phyloP scores from a whole-genome alignment of 2,329 filamentous ascomycete genomes.

The Didymosphaeria variabile region DNA sequence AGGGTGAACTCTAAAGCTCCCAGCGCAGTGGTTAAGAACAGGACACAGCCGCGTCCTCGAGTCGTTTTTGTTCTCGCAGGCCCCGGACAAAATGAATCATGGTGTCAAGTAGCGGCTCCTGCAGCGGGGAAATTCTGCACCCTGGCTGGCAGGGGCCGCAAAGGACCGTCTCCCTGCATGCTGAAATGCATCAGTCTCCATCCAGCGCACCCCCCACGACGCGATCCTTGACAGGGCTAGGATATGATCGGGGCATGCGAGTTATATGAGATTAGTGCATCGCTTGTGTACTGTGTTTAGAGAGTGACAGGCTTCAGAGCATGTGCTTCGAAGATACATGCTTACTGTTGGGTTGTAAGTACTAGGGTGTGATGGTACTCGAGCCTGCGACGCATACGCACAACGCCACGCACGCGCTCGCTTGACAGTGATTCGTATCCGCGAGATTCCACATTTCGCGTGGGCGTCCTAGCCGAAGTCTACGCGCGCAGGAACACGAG shows the following conservation, averaged over 20 bases:
- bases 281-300: not conserved
- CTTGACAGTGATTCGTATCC: not conserved
- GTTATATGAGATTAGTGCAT: not conserved
- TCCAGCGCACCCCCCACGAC: constrained; percentile 1
- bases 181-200: not conserved
- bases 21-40: constrained; percentile 10
- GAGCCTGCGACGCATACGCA: not conserved
- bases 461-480: not conserved
- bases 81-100: not conserved
- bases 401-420: not conserved
- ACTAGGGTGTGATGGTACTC: not conserved
- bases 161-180: not conserved
- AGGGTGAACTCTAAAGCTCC: constrained; percentile 1
- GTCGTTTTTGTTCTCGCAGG: not conserved
- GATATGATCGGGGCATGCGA: too few relatives aligned
- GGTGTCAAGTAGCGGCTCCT: constrained; percentile 3
- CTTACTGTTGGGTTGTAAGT: not conserved
- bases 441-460: not conserved
- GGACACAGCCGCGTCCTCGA: constrained; percentile 8
- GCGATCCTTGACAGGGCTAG: not conserved
- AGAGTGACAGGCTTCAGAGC: not conserved
- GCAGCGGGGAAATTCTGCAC: constrained; percentile 10
- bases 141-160: constrained; percentile 1
- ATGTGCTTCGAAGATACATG: not conserved
- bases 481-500: not conserved